Evolutionary conservation across 345 rosid genomes (phyloP).

Genomic region (Pugionium cornutum): DNA sequence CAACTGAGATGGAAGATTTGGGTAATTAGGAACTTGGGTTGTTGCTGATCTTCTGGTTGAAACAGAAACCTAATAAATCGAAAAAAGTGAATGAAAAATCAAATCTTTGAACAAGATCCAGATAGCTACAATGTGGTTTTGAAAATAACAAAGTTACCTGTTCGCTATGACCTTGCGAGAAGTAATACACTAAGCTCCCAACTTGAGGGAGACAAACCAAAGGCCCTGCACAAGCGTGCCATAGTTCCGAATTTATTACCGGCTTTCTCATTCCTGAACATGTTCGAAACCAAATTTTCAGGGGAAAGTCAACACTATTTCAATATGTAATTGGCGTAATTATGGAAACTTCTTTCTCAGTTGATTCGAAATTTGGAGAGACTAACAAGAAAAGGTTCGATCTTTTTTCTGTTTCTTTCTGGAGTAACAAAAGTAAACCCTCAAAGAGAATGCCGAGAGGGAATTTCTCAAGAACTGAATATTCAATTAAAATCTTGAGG

Average conservation of each 20-base stretch:
- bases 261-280: conserved; percentile 66
- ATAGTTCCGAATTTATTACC: conserved; percentile 77
- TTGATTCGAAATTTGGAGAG: not conserved
- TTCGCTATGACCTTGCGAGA: conserved; percentile 98
- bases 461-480: not conserved
- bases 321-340: not conserved
- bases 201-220: conserved; percentile 92
- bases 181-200: conserved; percentile 89
- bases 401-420: conserved; percentile 5
- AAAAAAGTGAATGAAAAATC: not conserved
- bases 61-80: conserved; percentile 49
- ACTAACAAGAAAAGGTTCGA: not conserved
- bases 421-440: not conserved
- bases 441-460: not conserved
- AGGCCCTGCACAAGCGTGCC: conserved; percentile 99
- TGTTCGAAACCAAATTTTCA: not conserved
- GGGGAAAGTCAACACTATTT: no score
- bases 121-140: no score
- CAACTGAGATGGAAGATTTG: conserved; percentile 90
- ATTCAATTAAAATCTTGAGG: not conserved
- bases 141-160: conserved; percentile 55
- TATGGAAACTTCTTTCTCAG: not conserved
- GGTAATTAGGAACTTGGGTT: conserved; percentile 90
- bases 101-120: not conserved
- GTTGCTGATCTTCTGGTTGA: conserved; percentile 90